Evolutionary conservation across 202 grass and related monocot species (phyloP), one percentile per base, ranked within the genome.

Genomic region (Dendrocalamus latiflorus): DNA sequence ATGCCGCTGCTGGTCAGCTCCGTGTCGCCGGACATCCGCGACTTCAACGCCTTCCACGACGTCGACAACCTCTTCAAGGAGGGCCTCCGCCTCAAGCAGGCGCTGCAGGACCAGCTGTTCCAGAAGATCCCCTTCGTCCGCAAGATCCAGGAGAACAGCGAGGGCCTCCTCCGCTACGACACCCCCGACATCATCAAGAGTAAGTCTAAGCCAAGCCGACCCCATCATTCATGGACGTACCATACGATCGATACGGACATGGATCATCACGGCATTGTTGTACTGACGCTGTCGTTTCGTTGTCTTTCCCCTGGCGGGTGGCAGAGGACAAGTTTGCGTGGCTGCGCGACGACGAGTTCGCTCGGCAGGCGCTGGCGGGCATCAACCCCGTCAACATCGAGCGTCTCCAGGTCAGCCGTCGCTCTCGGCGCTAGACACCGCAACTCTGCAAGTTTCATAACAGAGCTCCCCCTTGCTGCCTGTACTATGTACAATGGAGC

Each of bases 281-380:
- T 74, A n/a, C 65, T 74, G 43, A 81, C 30, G 47, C 48, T 76
- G 75, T 38, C 58, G 13, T 62, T 38, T 8, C 5, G 24, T 30
- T 28, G 11, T 4, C n/a, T n/a, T n/a, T n/a, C n/a, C n/a, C 30
- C 3, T 81, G 65, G 6, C 37, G 12, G 68, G 42, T 53, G 33
- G 49, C 87, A 98, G 95, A 90, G 90, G 95, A 98, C 76, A 95
- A 95, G 83, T 98, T 98, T 33, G 90, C 95, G 54, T 98, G 95
- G 95, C 89, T 94, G 26, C 88, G 95, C 0, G 95, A 98, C 12
- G 92, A 98, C 48, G 95, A 98, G 74, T 98, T 98, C 63, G 92
- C 95, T n/a, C 84, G 90, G 33, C 92, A 95, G 82, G 36, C 95
- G 13, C 89, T 98, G 16, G 92, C 92, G 10, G 95, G 95, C 73